Evolutionary conservation across 306 rosid genomes (phyloP).

Genomic region (Rosa multiflora): DNA sequence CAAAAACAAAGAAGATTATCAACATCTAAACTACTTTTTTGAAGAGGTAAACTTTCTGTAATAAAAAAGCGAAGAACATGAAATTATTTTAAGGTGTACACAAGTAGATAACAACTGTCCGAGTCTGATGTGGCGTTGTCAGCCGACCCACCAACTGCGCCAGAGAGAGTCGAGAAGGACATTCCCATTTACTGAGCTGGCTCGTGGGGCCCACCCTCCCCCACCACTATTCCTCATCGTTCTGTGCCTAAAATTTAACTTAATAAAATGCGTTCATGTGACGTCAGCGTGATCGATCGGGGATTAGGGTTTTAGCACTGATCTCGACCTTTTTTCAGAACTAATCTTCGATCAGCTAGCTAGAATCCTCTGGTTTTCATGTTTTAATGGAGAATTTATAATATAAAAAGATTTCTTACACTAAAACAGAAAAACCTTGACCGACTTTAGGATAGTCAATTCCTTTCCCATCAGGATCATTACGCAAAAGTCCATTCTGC

Average conservation of each 20-base stretch:
- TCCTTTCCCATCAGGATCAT: not conserved
- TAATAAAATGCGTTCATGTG: not conserved
- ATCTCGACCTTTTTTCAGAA: too few species aligned
- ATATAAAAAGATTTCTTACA: not conserved
- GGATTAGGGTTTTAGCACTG: not conserved
- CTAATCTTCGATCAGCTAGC: not conserved
- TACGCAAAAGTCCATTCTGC: not conserved
- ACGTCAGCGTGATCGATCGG: not conserved
- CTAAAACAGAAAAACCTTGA: not conserved
- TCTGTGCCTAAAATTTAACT: not conserved
- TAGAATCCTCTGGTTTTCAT: not conserved
- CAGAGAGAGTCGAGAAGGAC: constrained; percentile 17
- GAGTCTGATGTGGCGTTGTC: constrained; percentile 20
- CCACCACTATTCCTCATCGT: not conserved
- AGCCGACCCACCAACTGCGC: constrained; percentile 23
- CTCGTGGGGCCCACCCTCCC: not conserved
- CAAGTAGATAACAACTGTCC: constrained; percentile 13
- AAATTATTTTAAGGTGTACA: not conserved
- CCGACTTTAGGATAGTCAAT: not conserved
- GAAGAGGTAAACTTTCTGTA: too few species aligned
- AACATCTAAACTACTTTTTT: too few species aligned
- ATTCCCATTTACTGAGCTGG: constrained; percentile 18
- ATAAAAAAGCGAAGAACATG: not conserved
- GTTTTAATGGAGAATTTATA: too few species aligned
- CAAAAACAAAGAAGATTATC: too few species aligned